Base-by-base conservation (phyloP, 306 rosid genomes). In the Argentina anserina region DNA sequence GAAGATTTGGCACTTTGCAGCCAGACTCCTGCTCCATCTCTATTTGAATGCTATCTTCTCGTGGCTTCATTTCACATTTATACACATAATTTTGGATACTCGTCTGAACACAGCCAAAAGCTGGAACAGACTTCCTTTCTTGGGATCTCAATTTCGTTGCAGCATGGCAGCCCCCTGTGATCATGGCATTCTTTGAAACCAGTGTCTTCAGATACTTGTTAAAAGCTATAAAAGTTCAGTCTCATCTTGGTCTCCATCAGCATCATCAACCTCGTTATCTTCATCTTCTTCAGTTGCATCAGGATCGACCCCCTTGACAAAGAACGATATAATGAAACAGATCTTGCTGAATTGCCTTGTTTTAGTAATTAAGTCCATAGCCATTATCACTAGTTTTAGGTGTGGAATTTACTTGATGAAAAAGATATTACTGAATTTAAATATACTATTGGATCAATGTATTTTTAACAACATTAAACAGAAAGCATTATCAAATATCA, bases 241-340 rank as follows among this genome's bases (percentile, higher is more conserved):
- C 77, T 92, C 99, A 25, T 95, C 99, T 86, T 88, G 99, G 86
- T 95, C 99, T 80, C 88, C 97, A 55, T 92, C 99, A 1, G 85
- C 97, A 79, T 95, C 99, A 64, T 95, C 99, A 9, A 89, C 91
- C 76, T 95, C 99, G 26, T 91, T 95, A 76, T 92, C 97, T 75
- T 95, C 99, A 31, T 95, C 99, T 59, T 95, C 97, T 83, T 95
- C 99, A 11, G 96, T 96, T 79, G 99, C 99, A 87, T 95, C 99
- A 17, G 99, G 99, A 84, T 95, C 97, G 52, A 89, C 93, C 55
- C 96, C 97, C 96, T 92, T 55, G 36, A 73, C 39, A 34, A 81
- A 50, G 40, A 40, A 72, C 65, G 78, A 47, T 70, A 46, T 71
- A 75, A 28, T 18, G 43, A 45, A 56, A 11, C 26, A 46, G 31